Base-by-base conservation (phyloP, 805 yeast genomes). In the Cephaloascus albidus region DNA sequence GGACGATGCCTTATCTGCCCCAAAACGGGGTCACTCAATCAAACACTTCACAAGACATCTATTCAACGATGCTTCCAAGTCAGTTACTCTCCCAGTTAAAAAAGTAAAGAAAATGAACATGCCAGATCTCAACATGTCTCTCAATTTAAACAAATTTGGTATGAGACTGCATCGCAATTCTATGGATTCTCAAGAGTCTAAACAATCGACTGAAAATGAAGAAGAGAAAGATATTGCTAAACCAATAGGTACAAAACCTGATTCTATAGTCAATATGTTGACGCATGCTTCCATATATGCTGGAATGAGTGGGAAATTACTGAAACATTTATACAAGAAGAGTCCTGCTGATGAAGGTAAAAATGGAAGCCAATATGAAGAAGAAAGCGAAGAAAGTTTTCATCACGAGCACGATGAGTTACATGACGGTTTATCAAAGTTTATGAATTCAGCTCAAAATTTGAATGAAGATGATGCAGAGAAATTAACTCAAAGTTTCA, bases 281-380 rank as follows among this genome's bases (percentile, higher is more conserved):
- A 74, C 83, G 0, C 70, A 81, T 0, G 78, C 82, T 0, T 72
- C 78, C 44, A 66, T 74, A 42, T 73, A 70, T 49, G 68, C 75
- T 4, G 68, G 65, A 12, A 55, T 58, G 42, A 55, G 55, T 20
- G 26, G 27, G 20, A 41, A 41, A 23, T 23, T 15, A 20, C 18
- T 35, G 36, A 36, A 26, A 20, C 39, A 19, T 19, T 35, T 36
- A 52, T 62, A 36, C 45, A 54, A 54, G 47, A 54, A 36, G 28
- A 52, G 53, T 38, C 58, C 56, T 35, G 43, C 54, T 20, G 59
- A 52, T 36, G 63, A 59, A 23, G 63, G 56, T 12, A 50, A 41
- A 10, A 55, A 54, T 18, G 52, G 47, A 10, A 47, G 48, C 20
- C 55, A 50, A 10, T 47, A 46, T 8, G 61, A 55, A 10, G 60